Evolutionary conservation across 345 rosid genomes (phyloP).

Genomic region (Cardamine resedifolia): DNA sequence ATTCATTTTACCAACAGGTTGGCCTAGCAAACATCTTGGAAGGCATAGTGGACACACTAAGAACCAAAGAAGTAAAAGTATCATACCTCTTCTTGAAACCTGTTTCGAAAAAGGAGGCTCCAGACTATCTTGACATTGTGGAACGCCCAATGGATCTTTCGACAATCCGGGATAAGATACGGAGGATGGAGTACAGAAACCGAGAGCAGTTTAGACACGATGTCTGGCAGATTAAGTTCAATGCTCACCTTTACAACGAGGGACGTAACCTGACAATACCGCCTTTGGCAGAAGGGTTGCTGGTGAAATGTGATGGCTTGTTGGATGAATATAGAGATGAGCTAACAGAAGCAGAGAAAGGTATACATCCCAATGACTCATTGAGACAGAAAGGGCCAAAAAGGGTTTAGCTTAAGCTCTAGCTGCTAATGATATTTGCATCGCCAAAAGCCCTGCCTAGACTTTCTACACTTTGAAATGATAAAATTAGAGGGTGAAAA

Average conservation of each 20-base stretch:
- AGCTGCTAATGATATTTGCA: neutral
- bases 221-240: slow-evolving; percentile 71
- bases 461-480: too few relatives aligned
- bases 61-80: slow-evolving; percentile 48
- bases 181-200: slow-evolving; percentile 77
- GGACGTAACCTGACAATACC: slow-evolving; percentile 86
- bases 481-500: too few relatives aligned
- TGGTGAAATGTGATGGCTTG: slow-evolving; percentile 85
- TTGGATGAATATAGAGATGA: slow-evolving; percentile 44
- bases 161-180: slow-evolving; percentile 72
- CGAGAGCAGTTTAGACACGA: slow-evolving; percentile 77
- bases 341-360: slow-evolving; percentile 70
- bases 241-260: slow-evolving; percentile 82
- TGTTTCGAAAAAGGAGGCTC: slow-evolving; percentile 86
- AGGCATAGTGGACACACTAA: slow-evolving; percentile 66
- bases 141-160: slow-evolving; percentile 89
- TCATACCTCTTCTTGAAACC: slow-evolving; percentile 88
- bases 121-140: slow-evolving; percentile 67
- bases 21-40: slow-evolving; percentile 83
- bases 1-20: slow-evolving; percentile 53
- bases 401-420: neutral
- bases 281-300: slow-evolving; percentile 90
- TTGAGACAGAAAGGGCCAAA: neutral
- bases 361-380: slow-evolving; percentile 44
- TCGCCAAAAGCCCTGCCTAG: too few relatives aligned